Evolutionary conservation across 2,329 filamentous ascomycete species (phyloP).

Genomic region (Botrytis tulipae): DNA sequence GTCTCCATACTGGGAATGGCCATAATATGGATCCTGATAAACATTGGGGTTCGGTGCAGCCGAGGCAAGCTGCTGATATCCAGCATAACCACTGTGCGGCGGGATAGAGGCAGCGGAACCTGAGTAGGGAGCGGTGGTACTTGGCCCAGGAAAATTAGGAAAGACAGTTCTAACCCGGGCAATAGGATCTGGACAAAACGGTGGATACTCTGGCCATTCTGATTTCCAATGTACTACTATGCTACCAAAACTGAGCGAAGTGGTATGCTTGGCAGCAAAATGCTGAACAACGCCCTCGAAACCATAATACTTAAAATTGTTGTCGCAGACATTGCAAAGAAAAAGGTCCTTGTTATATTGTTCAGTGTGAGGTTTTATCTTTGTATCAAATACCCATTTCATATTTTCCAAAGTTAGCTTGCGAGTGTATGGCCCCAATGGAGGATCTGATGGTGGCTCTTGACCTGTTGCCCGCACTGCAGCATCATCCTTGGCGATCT

Average conservation of each 20-base stretch:
- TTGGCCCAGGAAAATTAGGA: conserved; percentile 36
- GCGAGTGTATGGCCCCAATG: conserved; percentile 54
- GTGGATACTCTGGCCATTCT: conserved; percentile 75
- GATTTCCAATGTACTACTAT: conserved; percentile 76
- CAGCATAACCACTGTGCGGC: conserved; percentile 40
- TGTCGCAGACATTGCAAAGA: conserved; percentile 68
- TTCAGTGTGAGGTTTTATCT: conserved; percentile 69
- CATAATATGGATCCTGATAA: conserved; percentile 39
- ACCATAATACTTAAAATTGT: conserved; percentile 64
- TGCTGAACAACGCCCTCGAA: conserved; percentile 81
- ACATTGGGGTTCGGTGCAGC: conserved; percentile 29
- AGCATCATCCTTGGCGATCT: conserved; percentile 53
- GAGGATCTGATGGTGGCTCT: conserved; percentile 47
- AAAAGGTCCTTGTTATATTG: conserved; percentile 69
- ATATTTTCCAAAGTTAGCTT: conserved; percentile 77
- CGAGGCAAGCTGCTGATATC: conserved; percentile 35
- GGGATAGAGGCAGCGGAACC: conserved; percentile 33
- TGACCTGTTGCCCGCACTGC: conserved; percentile 48
- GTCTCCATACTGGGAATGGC: conserved; percentile 38
- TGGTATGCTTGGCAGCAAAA: conserved; percentile 79
- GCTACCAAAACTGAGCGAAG: conserved; percentile 64
- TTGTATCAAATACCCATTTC: conserved; percentile 80
- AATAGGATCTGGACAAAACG: conserved; percentile 63
- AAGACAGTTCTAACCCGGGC: conserved; percentile 38
- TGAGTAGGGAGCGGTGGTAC: conserved; percentile 38